Percentiles rank a stretch among this genome's conserved stretches.
These are phyloP conservation scores for Fusarium temperatum DNA, from an alignment of 2,329 filamentous ascomycete species.

Conservation along the genomic window DNA sequence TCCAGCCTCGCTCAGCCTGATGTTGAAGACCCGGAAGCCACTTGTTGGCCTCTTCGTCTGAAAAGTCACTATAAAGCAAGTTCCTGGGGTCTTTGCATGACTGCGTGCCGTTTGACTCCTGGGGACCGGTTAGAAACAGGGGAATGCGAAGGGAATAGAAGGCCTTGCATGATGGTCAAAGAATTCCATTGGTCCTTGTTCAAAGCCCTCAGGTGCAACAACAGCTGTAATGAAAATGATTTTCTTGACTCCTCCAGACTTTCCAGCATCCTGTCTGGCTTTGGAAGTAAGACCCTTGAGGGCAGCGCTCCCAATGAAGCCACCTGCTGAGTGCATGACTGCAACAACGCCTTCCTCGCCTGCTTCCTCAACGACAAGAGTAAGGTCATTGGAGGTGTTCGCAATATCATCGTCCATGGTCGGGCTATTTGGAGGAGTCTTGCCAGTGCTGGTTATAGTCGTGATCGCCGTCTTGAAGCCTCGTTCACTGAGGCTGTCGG, in stretches of 20 bases:
- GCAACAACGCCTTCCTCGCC: background rate
- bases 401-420: background rate
- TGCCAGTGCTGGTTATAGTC: background rate
- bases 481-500: background rate
- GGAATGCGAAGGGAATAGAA: rapidly evolving
- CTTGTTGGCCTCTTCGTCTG: background rate
- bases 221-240: background rate
- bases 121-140: rapidly evolving
- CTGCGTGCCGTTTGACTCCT: background rate
- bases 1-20: background rate
- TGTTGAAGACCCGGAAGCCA: background rate
- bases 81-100: background rate
- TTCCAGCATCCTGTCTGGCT: background rate
- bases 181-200: background rate
- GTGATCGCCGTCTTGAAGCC: background rate
- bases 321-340: background rate
- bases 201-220: background rate
- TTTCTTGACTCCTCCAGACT: background rate
- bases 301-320: background rate
- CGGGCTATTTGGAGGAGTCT: background rate
- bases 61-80: background rate
- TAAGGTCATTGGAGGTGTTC: background rate
- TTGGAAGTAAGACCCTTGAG: background rate
- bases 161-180: background rate
- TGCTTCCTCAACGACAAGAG: background rate